phyloP scores from a whole-genome alignment of 192 early-diverging fungal species.

The Nowakowskiella sp. region DNA sequence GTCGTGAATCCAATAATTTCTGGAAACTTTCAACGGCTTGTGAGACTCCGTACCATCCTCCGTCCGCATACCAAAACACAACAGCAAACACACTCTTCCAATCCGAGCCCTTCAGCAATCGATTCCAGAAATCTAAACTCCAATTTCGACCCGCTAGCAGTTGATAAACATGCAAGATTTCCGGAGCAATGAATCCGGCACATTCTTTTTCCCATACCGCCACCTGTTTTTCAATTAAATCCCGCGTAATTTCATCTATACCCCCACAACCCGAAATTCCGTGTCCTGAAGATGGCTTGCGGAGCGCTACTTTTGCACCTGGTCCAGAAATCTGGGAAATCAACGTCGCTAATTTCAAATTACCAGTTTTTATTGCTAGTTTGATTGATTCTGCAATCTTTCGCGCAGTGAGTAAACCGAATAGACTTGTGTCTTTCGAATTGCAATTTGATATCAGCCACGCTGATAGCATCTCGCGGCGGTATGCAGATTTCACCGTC shows the following conservation, averaged over 20 bases:
- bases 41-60: constrained; percentile 23
- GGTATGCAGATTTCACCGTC: no score
- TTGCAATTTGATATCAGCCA: no score
- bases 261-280: constrained; percentile 23
- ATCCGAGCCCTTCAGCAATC: constrained; percentile 1
- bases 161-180: constrained; percentile 29
- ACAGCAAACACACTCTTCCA: constrained; percentile 44
- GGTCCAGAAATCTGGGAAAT: constrained; percentile 64
- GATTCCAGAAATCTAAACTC: constrained; percentile 24
- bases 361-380: constrained; percentile 50
- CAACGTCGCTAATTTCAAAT: constrained; percentile 70
- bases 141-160: constrained; percentile 21
- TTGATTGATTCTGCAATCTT: constrained; percentile 56
- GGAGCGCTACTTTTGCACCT: constrained; percentile 29
- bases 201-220: constrained; percentile 22
- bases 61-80: constrained; percentile 45
- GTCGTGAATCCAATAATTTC: constrained; percentile 13
- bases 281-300: constrained; percentile 21
- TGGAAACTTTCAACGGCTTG: constrained; percentile 32
- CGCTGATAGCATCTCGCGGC: no score
- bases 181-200: constrained; percentile 4
- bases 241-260: constrained; percentile 11
- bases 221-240: constrained; percentile 23
- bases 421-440: no score
- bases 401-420: constrained; percentile 50